These are phyloP conservation scores for Endocladia muricata DNA, from an alignment of 31 red algal genomes.

Conservation along the genomic window DNA sequence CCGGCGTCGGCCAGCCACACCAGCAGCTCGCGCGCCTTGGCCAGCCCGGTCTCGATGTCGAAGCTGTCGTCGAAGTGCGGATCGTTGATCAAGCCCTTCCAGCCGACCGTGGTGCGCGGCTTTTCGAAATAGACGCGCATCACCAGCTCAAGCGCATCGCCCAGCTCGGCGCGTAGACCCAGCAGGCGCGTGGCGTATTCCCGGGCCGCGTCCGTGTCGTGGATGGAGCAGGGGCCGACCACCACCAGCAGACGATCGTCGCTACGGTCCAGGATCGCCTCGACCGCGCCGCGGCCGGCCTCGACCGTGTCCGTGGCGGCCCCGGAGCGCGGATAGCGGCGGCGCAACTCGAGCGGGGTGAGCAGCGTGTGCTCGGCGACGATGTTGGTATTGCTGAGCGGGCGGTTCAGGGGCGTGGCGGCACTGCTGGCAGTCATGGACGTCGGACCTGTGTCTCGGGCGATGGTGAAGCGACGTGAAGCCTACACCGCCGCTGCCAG, in stretches of 20 bases:
- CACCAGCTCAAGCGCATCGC: background rate
- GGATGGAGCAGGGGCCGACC: background rate
- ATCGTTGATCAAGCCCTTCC: slow-evolving; percentile 1
- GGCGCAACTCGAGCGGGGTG: too few species aligned
- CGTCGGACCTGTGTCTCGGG: too few species aligned
- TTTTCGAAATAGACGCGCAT: slow-evolving; percentile 5
- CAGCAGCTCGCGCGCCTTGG: background rate
- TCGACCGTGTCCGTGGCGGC: too few species aligned
- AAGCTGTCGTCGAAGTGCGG: background rate
- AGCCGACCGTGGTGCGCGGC: background rate
- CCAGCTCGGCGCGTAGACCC: background rate
- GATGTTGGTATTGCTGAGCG: too few species aligned
- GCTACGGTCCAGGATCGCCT: background rate
- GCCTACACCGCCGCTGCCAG: too few species aligned
- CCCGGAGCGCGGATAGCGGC: too few species aligned
- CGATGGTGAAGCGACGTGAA: too few species aligned
- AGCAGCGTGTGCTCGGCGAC: too few species aligned
- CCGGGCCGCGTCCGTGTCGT: background rate
- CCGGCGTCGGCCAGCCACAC: background rate
- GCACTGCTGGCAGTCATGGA: too few species aligned
- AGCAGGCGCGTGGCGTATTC: background rate
- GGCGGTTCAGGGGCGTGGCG: too few species aligned
- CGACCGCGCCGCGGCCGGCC: background rate
- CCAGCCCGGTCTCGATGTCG: background rate
- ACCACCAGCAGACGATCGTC: background rate